Percentiles rank a stretch among this genome's conserved stretches.
Conservation (phyloP, 2,329 filamentous ascomycete genomes). For the Claviceps maximensis region DNA sequence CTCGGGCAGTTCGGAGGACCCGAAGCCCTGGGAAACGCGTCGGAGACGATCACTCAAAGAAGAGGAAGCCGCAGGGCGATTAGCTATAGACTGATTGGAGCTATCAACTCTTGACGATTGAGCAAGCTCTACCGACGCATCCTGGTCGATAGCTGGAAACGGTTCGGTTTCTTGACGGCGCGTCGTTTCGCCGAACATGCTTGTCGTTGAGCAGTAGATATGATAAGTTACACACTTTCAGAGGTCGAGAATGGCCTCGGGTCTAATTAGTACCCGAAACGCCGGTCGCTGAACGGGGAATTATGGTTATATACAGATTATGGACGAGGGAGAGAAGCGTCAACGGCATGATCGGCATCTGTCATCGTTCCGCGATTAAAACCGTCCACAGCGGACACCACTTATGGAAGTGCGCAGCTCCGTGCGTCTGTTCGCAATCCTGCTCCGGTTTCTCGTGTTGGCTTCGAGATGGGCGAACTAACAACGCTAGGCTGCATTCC, state of each 20-base stretch:
- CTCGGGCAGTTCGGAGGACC: constrained; percentile 31
- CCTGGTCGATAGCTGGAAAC: constrained; percentile 14
- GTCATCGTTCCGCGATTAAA: background rate
- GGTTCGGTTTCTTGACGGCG: constrained; percentile 11
- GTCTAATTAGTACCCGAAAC: background rate
- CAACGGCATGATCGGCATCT: background rate
- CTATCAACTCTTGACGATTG: constrained; percentile 1
- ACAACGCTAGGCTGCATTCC: too few relatives aligned
- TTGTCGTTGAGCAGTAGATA: background rate
- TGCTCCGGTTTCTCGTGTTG: background rate
- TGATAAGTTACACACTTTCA: background rate
- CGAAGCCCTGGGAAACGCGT: constrained; percentile 24
- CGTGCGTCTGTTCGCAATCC: background rate
- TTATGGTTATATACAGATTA: background rate
- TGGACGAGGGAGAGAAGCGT: background rate
- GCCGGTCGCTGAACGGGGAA: too few relatives aligned
- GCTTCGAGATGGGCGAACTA: background rate
- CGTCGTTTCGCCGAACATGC: constrained; percentile 2
- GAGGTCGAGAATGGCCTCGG: background rate
- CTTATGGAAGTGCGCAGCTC: background rate
- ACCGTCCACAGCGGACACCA: too few relatives aligned
- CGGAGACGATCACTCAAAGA: constrained; percentile 20
- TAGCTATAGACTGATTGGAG: constrained; percentile 6
- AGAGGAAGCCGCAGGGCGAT: constrained; percentile 17
- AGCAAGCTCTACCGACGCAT: constrained; percentile 2